Conservation (phyloP, 1,139 yeast genomes). For the Saccharomyces hybrid region DNA sequence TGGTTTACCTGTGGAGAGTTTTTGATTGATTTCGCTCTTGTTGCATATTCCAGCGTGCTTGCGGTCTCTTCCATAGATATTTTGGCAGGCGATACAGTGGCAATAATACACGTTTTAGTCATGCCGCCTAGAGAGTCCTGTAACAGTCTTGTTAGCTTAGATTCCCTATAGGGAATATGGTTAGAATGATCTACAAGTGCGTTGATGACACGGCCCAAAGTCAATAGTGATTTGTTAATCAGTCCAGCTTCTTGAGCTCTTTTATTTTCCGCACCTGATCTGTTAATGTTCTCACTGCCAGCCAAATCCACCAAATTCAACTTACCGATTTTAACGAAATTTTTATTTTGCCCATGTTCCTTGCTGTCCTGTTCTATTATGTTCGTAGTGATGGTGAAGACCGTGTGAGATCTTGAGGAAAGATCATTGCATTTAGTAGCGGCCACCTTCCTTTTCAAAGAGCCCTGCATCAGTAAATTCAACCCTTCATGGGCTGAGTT, state of each 20-base stretch:
- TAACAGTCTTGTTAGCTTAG: constrained; percentile 67
- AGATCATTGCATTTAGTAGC: constrained; percentile 61
- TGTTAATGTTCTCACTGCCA: constrained; percentile 73
- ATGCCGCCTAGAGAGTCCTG: constrained; percentile 82
- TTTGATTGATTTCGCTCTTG: constrained; percentile 68
- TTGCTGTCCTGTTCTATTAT: constrained; percentile 36
- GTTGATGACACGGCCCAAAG: constrained; percentile 80
- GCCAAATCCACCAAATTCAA: constrained; percentile 83
- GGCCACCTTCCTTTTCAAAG: constrained; percentile 53
- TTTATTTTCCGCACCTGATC: constrained; percentile 72
- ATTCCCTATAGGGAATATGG: constrained; percentile 81
- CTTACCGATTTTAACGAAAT: constrained; percentile 45
- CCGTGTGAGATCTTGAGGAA: constrained; percentile 68
- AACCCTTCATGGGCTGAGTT: constrained; percentile 37
- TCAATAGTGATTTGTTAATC: constrained; percentile 74
- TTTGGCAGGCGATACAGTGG: constrained; percentile 76
- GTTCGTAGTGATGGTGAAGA: constrained; percentile 58
- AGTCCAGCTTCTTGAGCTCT: constrained; percentile 85
- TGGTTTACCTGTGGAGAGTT: constrained; percentile 64
- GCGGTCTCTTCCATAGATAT: constrained; percentile 69
- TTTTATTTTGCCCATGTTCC: constrained; percentile 31
- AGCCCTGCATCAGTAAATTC: constrained; percentile 43
- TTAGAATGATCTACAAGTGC: constrained; percentile 52
- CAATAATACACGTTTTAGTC: constrained; percentile 71
- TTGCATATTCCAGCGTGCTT: constrained; percentile 80